Evolutionary conservation across 306 rosid genomes (phyloP).

Genomic region (Mimosa bimucronata): DNA sequence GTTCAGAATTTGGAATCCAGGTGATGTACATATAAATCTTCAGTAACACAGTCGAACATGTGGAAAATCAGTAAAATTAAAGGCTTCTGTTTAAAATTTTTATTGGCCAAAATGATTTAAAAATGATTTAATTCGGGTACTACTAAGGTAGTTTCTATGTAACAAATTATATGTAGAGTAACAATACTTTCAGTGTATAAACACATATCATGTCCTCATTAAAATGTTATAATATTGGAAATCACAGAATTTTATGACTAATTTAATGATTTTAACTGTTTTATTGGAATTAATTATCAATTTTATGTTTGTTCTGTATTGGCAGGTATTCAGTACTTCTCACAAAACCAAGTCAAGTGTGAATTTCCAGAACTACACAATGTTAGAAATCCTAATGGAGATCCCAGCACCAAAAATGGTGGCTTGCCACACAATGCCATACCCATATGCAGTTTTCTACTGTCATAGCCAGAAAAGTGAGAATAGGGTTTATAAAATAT

Average conservation of each 20-base stretch:
- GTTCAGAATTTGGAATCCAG: constrained; percentile 16
- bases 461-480: constrained; percentile 64
- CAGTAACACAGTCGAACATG: background rate
- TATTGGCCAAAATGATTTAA: no score
- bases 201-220: no score
- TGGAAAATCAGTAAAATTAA: no score
- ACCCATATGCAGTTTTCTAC: constrained; percentile 71
- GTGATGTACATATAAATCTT: background rate
- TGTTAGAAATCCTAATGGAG: constrained; percentile 46
- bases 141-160: no score
- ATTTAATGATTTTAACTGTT: no score
- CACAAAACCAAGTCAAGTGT: constrained; percentile 54
- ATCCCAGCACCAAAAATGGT: constrained; percentile 66
- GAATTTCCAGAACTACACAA: constrained; percentile 70
- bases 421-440: constrained; percentile 84
- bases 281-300: no score
- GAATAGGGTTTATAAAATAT: constrained; percentile 53
- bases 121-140: no score
- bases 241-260: no score
- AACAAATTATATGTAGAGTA: no score
- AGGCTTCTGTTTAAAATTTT: no score
- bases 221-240: no score
- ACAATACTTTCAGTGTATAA: no score
- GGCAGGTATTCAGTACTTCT: constrained; percentile 48
- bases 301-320: background rate